Conservation (phyloP, 768 basidiomycete species). For the Leucocoprinus sp. region DNA sequence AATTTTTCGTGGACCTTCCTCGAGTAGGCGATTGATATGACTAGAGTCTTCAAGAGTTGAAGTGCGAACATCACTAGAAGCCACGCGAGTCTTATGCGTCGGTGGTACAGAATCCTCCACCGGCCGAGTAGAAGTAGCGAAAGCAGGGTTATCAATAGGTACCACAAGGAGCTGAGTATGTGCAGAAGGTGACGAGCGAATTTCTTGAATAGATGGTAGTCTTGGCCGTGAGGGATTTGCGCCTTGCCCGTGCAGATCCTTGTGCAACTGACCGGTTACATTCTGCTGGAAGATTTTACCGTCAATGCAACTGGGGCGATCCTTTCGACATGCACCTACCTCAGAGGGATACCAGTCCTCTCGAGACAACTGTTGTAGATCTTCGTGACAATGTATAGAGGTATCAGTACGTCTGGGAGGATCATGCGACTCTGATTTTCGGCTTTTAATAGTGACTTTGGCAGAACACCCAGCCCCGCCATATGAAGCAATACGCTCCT, state of each 20-base stretch:
- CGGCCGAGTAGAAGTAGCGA: neutral
- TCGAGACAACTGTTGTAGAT: neutral
- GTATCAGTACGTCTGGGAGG: neutral
- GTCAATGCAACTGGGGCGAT: neutral
- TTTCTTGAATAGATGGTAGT: neutral
- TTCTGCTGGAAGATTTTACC: neutral
- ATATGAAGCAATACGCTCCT: neutral
- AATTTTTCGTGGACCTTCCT: neutral
- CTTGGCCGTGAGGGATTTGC: neutral
- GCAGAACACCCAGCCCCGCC: neutral
- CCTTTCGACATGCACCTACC: neutral
- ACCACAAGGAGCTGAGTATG: neutral
- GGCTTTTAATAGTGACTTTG: neutral
- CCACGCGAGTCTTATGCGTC: neutral
- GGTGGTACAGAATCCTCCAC: neutral
- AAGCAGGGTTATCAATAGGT: neutral
- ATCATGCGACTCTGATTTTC: neutral
- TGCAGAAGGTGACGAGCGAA: neutral
- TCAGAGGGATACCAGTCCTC: constrained; percentile 3
- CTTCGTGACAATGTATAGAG: neutral
- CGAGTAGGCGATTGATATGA: neutral
- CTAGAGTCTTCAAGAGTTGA: neutral
- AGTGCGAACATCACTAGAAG: neutral
- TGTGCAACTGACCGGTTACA: neutral
- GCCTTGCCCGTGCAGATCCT: neutral